Percentiles rank a stretch among this genome's conserved stretches.
These are phyloP conservation scores for Cucumis melo DNA, from an alignment of 306 rosid species.

Conservation along the genomic window DNA sequence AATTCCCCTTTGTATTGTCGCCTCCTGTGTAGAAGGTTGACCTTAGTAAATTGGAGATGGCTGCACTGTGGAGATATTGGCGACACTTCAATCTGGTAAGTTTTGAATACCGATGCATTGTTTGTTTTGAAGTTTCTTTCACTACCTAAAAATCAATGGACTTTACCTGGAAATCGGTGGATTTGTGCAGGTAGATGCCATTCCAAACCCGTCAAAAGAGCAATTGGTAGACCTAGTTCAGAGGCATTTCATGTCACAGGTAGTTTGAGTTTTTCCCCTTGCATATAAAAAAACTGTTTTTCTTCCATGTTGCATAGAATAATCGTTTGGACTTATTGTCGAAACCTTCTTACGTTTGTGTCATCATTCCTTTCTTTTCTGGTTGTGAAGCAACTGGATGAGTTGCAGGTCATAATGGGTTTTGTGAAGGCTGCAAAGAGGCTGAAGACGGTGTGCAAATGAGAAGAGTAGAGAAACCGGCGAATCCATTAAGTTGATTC, in stretches of 20 bases:
- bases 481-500: background rate
- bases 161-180: background rate
- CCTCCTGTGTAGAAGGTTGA: constrained; percentile 57
- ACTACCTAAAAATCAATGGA: background rate
- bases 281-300: background rate
- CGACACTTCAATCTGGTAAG: constrained; percentile 89
- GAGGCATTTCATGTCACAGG: constrained; percentile 99
- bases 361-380: background rate
- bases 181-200: constrained; percentile 53
- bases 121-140: background rate
- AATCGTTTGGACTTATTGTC: background rate
- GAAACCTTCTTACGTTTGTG: background rate
- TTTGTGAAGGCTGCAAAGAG: constrained; percentile 92
- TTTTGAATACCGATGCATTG: background rate
- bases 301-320: too few relatives aligned
- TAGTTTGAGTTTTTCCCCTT: constrained; percentile 13
- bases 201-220: constrained; percentile 92
- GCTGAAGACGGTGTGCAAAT: constrained; percentile 79
- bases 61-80: constrained; percentile 97
- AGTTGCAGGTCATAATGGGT: constrained; percentile 90
- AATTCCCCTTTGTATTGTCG: background rate
- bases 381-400: constrained; percentile 77
- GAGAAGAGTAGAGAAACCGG: constrained; percentile 16
- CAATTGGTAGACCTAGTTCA: constrained; percentile 84
- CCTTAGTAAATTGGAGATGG: constrained; percentile 84